Base-by-base conservation (phyloP, 2,329 filamentous ascomycete species). In the Paracoccidioides lutzii region DNA sequence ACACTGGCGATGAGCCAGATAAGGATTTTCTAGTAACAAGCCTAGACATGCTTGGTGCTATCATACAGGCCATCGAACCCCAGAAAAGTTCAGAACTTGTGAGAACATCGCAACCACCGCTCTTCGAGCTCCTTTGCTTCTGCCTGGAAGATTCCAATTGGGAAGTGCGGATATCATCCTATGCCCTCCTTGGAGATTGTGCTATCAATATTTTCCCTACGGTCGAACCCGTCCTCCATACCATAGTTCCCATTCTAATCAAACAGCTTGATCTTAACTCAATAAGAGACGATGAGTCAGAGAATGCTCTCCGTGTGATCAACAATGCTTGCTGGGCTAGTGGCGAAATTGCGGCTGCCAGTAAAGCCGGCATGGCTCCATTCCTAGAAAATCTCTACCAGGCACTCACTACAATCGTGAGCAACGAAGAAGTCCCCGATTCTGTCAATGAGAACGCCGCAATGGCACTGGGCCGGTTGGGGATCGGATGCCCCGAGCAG, bases 251-350 rank as follows among this genome's bases (percentile, higher is more conserved):
- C 0, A 83, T 91, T 51, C 75, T 96, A n/a, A 80, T 96, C 60
- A 82, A 83, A 64, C 90, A 97, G 68, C 81, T 98, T 33, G 90
- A 97, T 61, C 76, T 95, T 61, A 85, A 90, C 59, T 78, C 78
- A 55, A 80, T 90, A 52, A 72, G 82, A 15, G 86, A 90, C 58
- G 88, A 94, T 63, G 87, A 90, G 58, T 83, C 89, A 49, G 88
- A 95, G 60, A 86, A 82, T 15, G 85, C 84, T 12, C 96, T 95
- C 69, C 89, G 90, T 58, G 90, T 97, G 35, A 84, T 97, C 58
- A 98, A 97, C 78, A 98, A 98, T 67, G 91, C 93, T 28, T 97
- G 91, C 74, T 98, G 93, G 93, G 94, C 90, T 5, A 84, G 84
- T 30, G 93, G 93, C 44, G 93, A 98, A 74, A 93, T 97, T 59